phyloP scores from a whole-genome alignment of 2,329 filamentous ascomycete genomes.

The Neophaeococcomyces mojaviensis region DNA sequence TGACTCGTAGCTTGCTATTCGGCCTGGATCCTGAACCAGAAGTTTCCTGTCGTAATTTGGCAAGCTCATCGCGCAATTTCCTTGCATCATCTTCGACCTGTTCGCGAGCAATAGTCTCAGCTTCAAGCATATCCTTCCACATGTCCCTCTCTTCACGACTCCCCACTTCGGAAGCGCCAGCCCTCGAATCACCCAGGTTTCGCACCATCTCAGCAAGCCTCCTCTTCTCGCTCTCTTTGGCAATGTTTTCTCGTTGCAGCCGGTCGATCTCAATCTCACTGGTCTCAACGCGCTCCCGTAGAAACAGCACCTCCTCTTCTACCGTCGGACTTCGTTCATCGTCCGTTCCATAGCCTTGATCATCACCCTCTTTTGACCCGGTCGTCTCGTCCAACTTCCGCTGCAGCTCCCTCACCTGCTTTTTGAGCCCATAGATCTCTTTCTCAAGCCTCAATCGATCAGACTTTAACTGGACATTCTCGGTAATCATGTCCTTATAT shows the following conservation, averaged over 20 bases:
- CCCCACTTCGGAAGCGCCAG: slow-evolving; percentile 43
- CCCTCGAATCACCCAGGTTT: slow-evolving; percentile 49
- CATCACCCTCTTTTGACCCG: slow-evolving; percentile 35
- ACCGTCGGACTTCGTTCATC: slow-evolving; percentile 50
- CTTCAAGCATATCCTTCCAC: slow-evolving; percentile 90
- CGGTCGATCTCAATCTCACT: slow-evolving; percentile 78
- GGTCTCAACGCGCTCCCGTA: slow-evolving; percentile 78
- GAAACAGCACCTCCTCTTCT: slow-evolving; percentile 74
- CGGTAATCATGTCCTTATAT: slow-evolving; percentile 94
- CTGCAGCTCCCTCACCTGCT: slow-evolving; percentile 78
- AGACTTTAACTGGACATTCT: slow-evolving; percentile 92
- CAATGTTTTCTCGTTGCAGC: slow-evolving; percentile 67
- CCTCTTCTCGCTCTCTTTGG: slow-evolving; percentile 76
- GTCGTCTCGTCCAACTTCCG: slow-evolving; percentile 56
- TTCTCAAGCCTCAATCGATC: slow-evolving; percentile 81
- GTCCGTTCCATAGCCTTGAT: slow-evolving; percentile 46
- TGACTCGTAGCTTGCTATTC: slow-evolving; percentile 24
- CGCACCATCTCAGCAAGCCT: slow-evolving; percentile 76
- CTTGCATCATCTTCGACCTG: slow-evolving; percentile 85
- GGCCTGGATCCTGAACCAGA: slow-evolving; percentile 27
- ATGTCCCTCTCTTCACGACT: slow-evolving; percentile 57
- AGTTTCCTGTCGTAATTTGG: slow-evolving; percentile 52
- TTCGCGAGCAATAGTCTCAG: slow-evolving; percentile 81
- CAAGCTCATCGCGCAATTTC: slow-evolving; percentile 73
- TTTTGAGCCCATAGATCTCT: slow-evolving; percentile 76